A percentile compares a stretch with the other conserved stretches of the same genome.
phyloP scores from a whole-genome alignment of 306 rosid species.

The Myrica gale region DNA sequence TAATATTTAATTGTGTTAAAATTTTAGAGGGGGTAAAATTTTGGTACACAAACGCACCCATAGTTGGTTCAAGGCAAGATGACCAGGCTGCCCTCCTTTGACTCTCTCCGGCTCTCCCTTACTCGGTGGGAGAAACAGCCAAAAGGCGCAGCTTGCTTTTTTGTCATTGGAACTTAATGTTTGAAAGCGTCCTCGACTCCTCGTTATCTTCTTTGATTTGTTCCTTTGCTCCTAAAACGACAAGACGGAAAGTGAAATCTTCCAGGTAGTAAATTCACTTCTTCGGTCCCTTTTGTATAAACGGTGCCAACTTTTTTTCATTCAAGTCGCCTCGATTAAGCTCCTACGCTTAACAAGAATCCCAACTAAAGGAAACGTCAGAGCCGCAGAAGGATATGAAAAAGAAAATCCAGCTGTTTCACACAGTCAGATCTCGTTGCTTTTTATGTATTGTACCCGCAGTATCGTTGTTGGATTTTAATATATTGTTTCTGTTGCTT shows the following conservation, averaged over 20 bases:
- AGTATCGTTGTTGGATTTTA: no score
- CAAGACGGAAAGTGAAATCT: background rate
- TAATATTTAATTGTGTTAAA: no score
- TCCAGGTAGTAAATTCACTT: conserved; percentile 6
- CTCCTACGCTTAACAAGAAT: background rate
- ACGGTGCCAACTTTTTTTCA: background rate
- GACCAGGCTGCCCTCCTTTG: conserved; percentile 56
- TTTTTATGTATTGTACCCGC: no score
- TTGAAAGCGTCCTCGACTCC: background rate
- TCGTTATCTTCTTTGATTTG: no score
- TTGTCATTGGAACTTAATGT: conserved; percentile 6
- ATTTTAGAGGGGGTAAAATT: no score
- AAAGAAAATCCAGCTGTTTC: conserved; percentile 2
- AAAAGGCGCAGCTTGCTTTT: background rate
- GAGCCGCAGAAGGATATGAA: background rate
- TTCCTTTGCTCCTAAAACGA: no score
- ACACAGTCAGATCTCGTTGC: background rate
- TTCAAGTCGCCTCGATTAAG: background rate
- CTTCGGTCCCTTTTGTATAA: background rate
- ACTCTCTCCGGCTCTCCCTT: conserved; percentile 32
- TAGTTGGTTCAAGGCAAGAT: conserved; percentile 29
- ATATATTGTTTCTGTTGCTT: no score
- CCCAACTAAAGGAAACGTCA: background rate
- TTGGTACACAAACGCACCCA: no score
- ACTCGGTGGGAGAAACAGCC: conserved; percentile 3